Evolutionary conservation across 225 moss, liverwort and hornwort species (phyloP).

Genomic region (Pleurozium schreberi): DNA sequence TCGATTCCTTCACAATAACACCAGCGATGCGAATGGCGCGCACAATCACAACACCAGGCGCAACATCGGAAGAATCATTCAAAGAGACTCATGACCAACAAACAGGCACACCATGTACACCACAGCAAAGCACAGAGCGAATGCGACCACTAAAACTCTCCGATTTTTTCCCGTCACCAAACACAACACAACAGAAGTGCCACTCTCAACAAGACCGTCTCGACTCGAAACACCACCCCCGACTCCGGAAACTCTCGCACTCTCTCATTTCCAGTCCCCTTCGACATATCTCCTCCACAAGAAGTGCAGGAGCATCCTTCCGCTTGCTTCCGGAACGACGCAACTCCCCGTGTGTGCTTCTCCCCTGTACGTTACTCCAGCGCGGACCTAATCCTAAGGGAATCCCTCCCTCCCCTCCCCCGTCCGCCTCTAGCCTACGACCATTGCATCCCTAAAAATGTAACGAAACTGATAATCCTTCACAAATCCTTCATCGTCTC

Average conservation of each 20-base stretch:
- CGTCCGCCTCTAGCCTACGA: not conserved
- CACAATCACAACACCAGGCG: slow-evolving; percentile 1
- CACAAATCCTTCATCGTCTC: not conserved
- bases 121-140: not conserved
- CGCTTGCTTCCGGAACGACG: slow-evolving; percentile 15
- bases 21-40: slow-evolving; percentile 1
- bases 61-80: slow-evolving; percentile 11
- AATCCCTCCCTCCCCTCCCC: not conserved
- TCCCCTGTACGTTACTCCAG: slow-evolving; percentile 19
- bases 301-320: not conserved
- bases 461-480: not conserved
- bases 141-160: not conserved
- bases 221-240: not conserved
- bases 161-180: not conserved
- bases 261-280: not conserved
- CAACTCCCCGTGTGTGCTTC: not conserved
- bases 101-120: not conserved
- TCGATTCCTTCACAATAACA: not conserved
- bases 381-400: slow-evolving; percentile 21
- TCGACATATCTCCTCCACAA: not conserved
- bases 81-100: slow-evolving; percentile 1
- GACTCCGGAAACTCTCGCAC: not conserved
- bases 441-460: not conserved
- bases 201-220: not conserved
- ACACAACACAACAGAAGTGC: not conserved